Evolutionary conservation across 306 rosid species (phyloP).

Genomic region (Crataegus laevigata): DNA sequence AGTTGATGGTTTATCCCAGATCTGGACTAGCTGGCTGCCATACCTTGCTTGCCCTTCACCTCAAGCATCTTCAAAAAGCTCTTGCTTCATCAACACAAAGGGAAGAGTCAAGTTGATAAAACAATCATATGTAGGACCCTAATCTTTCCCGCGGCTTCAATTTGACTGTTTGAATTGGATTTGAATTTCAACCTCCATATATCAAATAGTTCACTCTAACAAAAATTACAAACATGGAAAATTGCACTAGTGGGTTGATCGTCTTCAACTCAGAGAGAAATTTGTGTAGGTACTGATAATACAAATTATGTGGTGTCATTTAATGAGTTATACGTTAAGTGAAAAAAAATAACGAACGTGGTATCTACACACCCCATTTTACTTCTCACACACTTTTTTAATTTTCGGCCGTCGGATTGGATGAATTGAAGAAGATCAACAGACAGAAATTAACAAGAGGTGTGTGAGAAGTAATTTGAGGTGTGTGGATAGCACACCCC

Average conservation of each 20-base stretch:
- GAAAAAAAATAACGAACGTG: no score
- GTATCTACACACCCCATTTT: no score
- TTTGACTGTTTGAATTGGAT: not conserved
- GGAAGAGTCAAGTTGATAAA: not conserved
- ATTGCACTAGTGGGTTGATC: not conserved
- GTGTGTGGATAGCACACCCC: no score
- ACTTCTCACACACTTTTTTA: no score
- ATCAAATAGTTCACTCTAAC: not conserved
- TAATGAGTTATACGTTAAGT: no score
- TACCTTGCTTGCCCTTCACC: constrained; percentile 4
- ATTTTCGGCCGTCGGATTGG: no score
- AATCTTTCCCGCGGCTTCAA: not conserved
- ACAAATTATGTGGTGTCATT: no score
- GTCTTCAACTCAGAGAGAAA: no score
- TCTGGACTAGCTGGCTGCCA: not conserved
- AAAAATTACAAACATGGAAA: not conserved
- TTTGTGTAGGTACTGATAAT: no score
- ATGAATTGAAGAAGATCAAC: no score
- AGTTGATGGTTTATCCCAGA: not conserved
- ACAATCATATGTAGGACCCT: not conserved
- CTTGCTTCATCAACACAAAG: not conserved
- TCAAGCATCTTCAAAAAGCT: not conserved
- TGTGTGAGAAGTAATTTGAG: no score
- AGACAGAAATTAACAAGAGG: no score
- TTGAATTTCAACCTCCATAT: not conserved